Evolutionary conservation across 306 rosid genomes (phyloP), one percentile per base, ranked within the genome.

Genomic region (Vicia sativa): DNA sequence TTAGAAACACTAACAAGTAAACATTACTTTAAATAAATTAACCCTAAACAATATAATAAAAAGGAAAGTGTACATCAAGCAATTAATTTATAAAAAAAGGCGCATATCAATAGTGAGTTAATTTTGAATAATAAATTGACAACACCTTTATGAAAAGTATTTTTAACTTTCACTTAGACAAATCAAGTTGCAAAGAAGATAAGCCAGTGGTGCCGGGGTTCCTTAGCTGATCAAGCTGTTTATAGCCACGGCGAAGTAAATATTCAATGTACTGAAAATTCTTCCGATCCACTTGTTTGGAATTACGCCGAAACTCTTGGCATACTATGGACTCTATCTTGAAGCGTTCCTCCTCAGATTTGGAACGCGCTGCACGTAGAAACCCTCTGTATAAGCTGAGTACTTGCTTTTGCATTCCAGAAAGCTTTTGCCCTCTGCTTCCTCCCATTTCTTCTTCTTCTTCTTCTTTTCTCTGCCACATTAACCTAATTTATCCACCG

Each of bases 361-460:
- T 92, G 18, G 82, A 75, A 4, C 96, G 93, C 1, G 98, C 88
- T 3, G 85, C 84, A 43, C 96, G 86, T 11, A 92, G 75, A 85
- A 92, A 92, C 12, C 84, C 86, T 80, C 96, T 82, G 83, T 87
- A 90, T 26, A 90, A 67, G 41, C 90, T 62, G 13, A 92, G 93
- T 3, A 92, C 96, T 83, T 90, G 96, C 45, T 76, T 92, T 68
- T 92, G 98, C 91, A 92, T 77, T 35, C 96, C 96, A 5, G 96
- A 92, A 37, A 92, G 91, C 76, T 80, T 89, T 28, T 76, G 80
- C 14, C 73, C 85, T 18, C 64, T 18, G 1, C 79, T 69, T 62
- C 62, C 73, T 45, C 77, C 91, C 97, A 85, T 89, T 46, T 83
- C 68, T 39, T 28, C 70, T 26, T 60, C 70, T 26, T 60, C 14